Percentiles rank a stretch among this genome's conserved stretches.
Conservation (phyloP, 768 basidiomycete species). For the Suillus lakei region DNA sequence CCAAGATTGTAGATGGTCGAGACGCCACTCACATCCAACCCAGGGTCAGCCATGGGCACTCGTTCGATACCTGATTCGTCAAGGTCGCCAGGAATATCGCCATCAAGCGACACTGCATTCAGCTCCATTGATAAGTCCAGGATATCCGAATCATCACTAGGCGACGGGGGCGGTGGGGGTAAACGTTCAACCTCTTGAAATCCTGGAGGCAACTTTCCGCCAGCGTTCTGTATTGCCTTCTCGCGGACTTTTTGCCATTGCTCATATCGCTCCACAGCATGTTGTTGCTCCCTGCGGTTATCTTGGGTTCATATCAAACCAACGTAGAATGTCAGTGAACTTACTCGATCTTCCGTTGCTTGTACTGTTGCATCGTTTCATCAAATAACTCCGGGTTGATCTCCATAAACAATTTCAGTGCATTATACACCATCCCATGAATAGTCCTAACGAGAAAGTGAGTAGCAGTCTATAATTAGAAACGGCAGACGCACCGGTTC, state of each 20-base stretch:
- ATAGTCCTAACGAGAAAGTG: conserved; percentile 72
- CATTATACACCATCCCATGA: conserved; percentile 99
- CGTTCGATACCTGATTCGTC: conserved; percentile 85
- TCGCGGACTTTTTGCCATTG: conserved; percentile 89
- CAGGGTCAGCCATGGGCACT: conserved; percentile 93
- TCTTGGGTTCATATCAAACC: background rate
- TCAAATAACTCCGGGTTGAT: conserved; percentile 97
- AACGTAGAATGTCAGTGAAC: conserved; percentile 36
- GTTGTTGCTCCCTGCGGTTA: conserved; percentile 77
- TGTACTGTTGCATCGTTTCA: conserved; percentile 91
- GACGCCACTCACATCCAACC: conserved; percentile 69
- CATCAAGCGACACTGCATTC: conserved; percentile 80
- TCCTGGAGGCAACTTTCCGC: conserved; percentile 71
- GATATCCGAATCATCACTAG: conserved; percentile 84
- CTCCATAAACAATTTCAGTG: conserved; percentile 98
- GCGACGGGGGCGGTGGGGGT: conserved; percentile 78
- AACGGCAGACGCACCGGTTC: conserved; percentile 77
- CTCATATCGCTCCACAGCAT: conserved; percentile 82
- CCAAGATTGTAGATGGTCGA: conserved; percentile 14
- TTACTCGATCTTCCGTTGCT: conserved; percentile 83
- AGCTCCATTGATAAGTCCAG: conserved; percentile 90
- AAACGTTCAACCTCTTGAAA: conserved; percentile 70
- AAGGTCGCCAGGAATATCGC: conserved; percentile 62
- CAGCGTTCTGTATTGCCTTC: conserved; percentile 72
- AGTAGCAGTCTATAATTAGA: conserved; percentile 15